Evolutionary conservation across 2,329 filamentous ascomycete species (phyloP), one percentile per base, ranked within the genome.

Genomic region (Erysiphe pulchra): DNA sequence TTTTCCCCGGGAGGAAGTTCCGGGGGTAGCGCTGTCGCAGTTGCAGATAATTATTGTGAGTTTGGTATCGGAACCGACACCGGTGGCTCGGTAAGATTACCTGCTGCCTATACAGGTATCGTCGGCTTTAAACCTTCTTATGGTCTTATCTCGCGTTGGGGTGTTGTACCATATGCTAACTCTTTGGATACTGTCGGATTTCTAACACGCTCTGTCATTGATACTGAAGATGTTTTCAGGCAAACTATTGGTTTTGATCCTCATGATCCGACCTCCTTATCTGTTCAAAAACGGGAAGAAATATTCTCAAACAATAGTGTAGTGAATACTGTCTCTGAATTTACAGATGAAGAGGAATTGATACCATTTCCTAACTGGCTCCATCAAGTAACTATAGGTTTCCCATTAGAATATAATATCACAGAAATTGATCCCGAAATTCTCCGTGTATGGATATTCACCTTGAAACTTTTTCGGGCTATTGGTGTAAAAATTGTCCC

Each of bases 361-460:
- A 20, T 28, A 12, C 33, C 30, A 34, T 17, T 28, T n/a, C 12
- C 31, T 31, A 44, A 12, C n/a, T 33, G 12, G 31, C 45, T 53
- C 3, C 17, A 39, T 14, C 47, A 51, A 6, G 34, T 53, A 13
- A 55, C 38, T 30, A 81, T 77, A 52, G 69, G 73, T 48, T 62
- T 78, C 4, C 74, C 75, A 1, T 56, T 70, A 14, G 86, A 95
- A 60, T 98, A 95, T 62, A 94, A 94, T 57, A 81, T 93, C 49
- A 64, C 68, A 11, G 86, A 92, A 59, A 70, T 98, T 14, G 70
- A 80, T 28, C 68, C 75, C 0, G 59, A 65, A 10, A 75, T 95
- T 48, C 77, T 75, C 13, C 60, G 65, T 33, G 71, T 77, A 7
- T 98, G 90, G 85, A 57, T 68, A 12, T 59, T 60, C 0, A 71